Conservation (phyloP, 2,329 filamentous ascomycete species). For the Verruconis gallopava region DNA sequence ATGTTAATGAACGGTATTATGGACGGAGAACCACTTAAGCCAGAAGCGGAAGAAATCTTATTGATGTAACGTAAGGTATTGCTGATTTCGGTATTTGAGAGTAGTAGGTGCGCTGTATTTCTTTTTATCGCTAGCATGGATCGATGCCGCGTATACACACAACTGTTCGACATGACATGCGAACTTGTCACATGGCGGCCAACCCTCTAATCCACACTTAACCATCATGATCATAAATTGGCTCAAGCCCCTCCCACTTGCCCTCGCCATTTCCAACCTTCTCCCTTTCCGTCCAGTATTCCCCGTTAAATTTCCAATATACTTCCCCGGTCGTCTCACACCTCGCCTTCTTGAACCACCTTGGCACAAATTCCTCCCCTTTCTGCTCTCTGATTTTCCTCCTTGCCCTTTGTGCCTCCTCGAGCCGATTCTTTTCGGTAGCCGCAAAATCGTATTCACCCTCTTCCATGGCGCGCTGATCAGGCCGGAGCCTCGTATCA, state of each 20-base stretch:
- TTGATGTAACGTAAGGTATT: too few relatives aligned
- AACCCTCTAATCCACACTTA: slow-evolving; percentile 26
- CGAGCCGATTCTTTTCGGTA: slow-evolving; percentile 83
- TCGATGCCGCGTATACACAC: too few relatives aligned
- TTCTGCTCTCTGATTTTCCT: slow-evolving; percentile 58
- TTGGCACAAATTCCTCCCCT: slow-evolving; percentile 70
- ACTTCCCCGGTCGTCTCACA: slow-evolving; percentile 75
- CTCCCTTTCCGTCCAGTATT: slow-evolving; percentile 72
- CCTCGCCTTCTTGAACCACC: slow-evolving; percentile 66
- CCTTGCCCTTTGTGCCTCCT: slow-evolving; percentile 76
- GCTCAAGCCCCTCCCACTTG: slow-evolving; percentile 60
- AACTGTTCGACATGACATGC: too few relatives aligned
- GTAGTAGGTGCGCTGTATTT: too few relatives aligned
- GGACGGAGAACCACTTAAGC: neutral
- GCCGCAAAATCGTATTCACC: slow-evolving; percentile 93
- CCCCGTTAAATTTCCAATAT: slow-evolving; percentile 79
- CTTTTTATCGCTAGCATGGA: too few relatives aligned
- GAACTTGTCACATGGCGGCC: too few relatives aligned
- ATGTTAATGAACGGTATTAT: slow-evolving; percentile 6
- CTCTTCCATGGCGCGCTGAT: slow-evolving; percentile 97
- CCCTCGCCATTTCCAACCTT: slow-evolving; percentile 49
- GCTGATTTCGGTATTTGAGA: too few relatives aligned
- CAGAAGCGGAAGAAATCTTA: too few relatives aligned
- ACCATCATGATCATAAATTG: slow-evolving; percentile 44
- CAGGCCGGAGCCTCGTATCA: slow-evolving; percentile 81